Conservation (phyloP, 345 rosid genomes). For the Dipteronia sinensis region DNA sequence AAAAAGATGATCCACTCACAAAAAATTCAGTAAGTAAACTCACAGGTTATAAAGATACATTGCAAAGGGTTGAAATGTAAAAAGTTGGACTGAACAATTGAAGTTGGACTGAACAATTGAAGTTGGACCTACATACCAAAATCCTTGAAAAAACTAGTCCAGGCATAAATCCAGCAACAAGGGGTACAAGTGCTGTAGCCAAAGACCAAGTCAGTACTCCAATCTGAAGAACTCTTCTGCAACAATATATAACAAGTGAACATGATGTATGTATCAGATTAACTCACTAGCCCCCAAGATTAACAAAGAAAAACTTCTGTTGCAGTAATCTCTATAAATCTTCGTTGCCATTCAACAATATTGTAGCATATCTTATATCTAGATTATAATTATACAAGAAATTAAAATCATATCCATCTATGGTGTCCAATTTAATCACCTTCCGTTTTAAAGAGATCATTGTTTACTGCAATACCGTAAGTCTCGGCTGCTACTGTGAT, state of each 20-base stretch:
- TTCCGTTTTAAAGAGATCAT: neutral
- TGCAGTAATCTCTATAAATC: neutral
- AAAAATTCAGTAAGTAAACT: neutral
- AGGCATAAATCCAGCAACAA: conserved; percentile 89
- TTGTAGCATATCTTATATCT: too few relatives aligned
- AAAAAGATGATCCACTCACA: neutral
- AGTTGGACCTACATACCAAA: conserved; percentile 51
- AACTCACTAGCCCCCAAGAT: neutral
- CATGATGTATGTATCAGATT: neutral
- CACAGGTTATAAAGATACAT: neutral
- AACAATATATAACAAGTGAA: conserved; percentile 16
- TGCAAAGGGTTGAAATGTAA: neutral
- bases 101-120: neutral
- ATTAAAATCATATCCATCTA: too few relatives aligned
- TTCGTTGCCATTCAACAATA: neutral
- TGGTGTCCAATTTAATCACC: too few relatives aligned
- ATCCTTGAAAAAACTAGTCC: conserved; percentile 75
- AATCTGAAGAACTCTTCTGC: conserved; percentile 78
- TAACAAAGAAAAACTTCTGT: neutral
- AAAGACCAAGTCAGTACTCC: conserved; percentile 92
- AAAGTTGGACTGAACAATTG: conserved; percentile 11
- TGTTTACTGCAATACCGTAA: neutral
- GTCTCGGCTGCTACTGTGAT: neutral
- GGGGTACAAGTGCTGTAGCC: conserved; percentile 83
- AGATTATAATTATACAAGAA: too few relatives aligned